Base-by-base conservation (phyloP, 2,329 filamentous ascomycete species). In the Penicillium sp. region DNA sequence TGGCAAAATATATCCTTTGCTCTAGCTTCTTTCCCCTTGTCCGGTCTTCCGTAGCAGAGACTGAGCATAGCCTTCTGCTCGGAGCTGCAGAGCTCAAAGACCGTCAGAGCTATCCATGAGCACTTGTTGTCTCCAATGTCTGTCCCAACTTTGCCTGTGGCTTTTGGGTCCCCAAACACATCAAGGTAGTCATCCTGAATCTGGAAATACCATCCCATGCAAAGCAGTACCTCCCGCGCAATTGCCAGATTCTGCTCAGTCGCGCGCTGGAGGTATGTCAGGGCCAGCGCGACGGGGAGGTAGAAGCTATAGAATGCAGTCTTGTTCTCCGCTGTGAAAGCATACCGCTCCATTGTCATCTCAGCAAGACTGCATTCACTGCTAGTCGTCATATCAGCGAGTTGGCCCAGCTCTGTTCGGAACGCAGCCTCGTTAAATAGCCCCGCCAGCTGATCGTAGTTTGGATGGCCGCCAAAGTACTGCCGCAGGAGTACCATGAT, bases 41-140 rank as follows among this genome's bases (percentile, higher is more conserved):
- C 27, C 3, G 27, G 27, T 29, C 87, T 87, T 66, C 95, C 95
- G 76, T 99, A 99, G 81, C 96, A 93, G 56, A 91, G 86, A 72
- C 97, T 91, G 51, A 99, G 87, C 39, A 96, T 77, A 78, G 90
- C 84, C 72, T 91, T 87, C 84, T 99, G 95, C 75, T 93, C 91
- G 1, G 91, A 87, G 2, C 84, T 93, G 63, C 86, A 89, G 61
- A 89, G 84, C 74, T 87, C 83, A 58, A 99, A 82, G 46, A 95
- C 95, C 79, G 96, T 89, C 84, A 99, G 99, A 77, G 99, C 85
- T 57, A 99, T 81, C 95, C 95, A 99, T 44, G 91, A 96, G 84
- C 95, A 99, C 85, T 99, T 99, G 86, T 99, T 99, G 80, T 99
- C 95, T 83, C 93, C 88, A 76, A 99, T 99, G 72, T 99, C 95